Evolutionary conservation across 345 rosid species (phyloP), one percentile per base, ranked within the genome.

Genomic region (Barbarea vulgaris): DNA sequence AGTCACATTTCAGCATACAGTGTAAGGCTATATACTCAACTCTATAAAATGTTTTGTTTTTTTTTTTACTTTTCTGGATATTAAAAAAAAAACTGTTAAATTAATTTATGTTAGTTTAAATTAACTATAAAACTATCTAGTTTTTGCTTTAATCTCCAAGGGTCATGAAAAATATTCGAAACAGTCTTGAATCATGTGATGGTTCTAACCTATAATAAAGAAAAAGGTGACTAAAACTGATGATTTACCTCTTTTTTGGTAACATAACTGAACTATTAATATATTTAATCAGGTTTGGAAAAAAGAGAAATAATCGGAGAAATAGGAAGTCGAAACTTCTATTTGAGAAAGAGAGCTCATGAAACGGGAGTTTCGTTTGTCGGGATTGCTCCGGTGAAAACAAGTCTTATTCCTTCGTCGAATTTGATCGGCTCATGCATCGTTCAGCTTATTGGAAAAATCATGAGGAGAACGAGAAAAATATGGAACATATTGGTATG

Each of bases 1-100:
- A 76, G 1, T 94, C 97, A 60, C 73, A 87, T 72, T 94, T 94
- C 80, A 88, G 97, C 81, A 90, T 94, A 64, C 89, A 83, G 62
- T 69, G 98, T 89, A 80, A 76, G 91, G 89, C 64, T 19, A 19
- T 18, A 57, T 58, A 34, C 47, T 7, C 27, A 39, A 64, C 21
- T 48, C 13, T 42, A n/a, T n/a, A n/a, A n/a, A n/a, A n/a, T n/a
- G n/a, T n/a, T n/a, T n/a, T n/a, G n/a, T n/a, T n/a, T n/a, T n/a
- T n/a, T n/a, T n/a, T n/a, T n/a, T n/a, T n/a, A 2, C 2, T 1
- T 44, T 22, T 13, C 1, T 14, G 3, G 22, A 41, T 39, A 55
- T 69, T 25, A 6, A 13, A 67, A 34, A 9, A 22, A 4, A 4
- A 9, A n/a, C n/a, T n/a, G n/a, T n/a, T n/a, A n/a, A n/a, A n/a